Percentiles rank a stretch among this genome's conserved stretches.
These are phyloP conservation scores for Pseudogymnoascus sp. DNA, from an alignment of 2,329 filamentous ascomycete species.

Conservation along the genomic window DNA sequence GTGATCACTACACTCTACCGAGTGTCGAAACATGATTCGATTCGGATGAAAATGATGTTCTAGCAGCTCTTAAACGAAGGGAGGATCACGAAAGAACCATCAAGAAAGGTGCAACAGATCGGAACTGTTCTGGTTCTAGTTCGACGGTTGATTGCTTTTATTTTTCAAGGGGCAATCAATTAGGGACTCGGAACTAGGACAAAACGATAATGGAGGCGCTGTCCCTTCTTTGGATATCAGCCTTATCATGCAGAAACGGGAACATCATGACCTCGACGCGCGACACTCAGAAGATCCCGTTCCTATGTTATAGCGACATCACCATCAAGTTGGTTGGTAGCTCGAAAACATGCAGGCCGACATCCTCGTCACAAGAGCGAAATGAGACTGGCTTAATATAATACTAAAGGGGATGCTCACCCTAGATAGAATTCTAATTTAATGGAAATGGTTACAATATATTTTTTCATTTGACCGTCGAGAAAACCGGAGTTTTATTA, in stretches of 20 bases:
- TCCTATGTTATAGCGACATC: background rate
- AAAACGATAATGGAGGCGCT: too few species aligned
- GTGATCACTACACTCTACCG: background rate
- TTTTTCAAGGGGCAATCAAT: too few species aligned
- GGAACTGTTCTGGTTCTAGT: background rate
- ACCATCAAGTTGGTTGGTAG: background rate
- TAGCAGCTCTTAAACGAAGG: background rate
- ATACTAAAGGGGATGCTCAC: too few species aligned
- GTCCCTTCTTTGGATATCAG: too few species aligned
- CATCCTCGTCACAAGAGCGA: too few species aligned
- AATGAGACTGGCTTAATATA: too few species aligned
- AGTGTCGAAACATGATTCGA: background rate
- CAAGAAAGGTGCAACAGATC: background rate
- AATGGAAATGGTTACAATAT: too few species aligned
- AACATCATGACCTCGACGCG: background rate
- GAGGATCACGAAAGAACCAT: background rate
- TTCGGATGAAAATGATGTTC: background rate
- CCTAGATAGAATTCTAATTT: too few species aligned
- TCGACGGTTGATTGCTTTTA: background rate
- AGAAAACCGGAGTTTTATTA: too few species aligned
- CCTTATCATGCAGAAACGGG: background rate
- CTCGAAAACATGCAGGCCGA: background rate
- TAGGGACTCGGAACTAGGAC: too few species aligned
- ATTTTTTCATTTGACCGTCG: too few species aligned
- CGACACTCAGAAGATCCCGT: background rate